phyloP scores from a whole-genome alignment of 495 filamentous ascomycete genomes.

The Friedmanniomyces endolithicus region DNA sequence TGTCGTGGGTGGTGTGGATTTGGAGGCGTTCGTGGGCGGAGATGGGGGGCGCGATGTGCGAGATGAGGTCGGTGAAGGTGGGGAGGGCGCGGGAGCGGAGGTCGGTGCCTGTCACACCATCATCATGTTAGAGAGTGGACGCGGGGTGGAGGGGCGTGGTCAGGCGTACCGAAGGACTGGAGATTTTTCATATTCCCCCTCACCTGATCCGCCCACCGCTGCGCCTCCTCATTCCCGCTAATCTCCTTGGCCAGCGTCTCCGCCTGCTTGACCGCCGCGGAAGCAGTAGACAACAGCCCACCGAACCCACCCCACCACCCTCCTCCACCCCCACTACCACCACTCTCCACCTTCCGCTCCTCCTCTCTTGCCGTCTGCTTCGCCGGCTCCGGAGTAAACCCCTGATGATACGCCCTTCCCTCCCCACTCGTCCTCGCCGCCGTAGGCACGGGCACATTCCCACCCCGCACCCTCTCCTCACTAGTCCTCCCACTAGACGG shows the following conservation, averaged over 20 bases:
- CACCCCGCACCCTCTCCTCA: conserved; percentile 42
- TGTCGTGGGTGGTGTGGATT: conserved; percentile 94
- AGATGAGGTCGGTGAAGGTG: conserved; percentile 86
- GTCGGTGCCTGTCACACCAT: conserved; percentile 56
- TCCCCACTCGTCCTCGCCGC: conserved; percentile 58
- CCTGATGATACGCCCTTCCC: conserved; percentile 53
- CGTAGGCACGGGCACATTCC: not conserved
- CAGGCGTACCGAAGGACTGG: conserved; percentile 56
- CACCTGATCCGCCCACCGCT: conserved; percentile 90
- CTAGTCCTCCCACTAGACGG: conserved; percentile 33
- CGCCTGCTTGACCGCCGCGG: conserved; percentile 83
- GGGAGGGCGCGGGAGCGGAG: conserved; percentile 79
- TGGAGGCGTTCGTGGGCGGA: conserved; percentile 94
- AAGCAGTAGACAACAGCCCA: conserved; percentile 54
- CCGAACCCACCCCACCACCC: conserved; percentile 84
- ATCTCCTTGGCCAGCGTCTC: conserved; percentile 90
- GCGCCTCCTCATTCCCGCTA: conserved; percentile 89
- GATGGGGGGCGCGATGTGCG: conserved; percentile 91
- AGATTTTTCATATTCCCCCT: conserved; percentile 80
- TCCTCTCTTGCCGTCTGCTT: conserved; percentile 23
- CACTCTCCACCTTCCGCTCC: conserved; percentile 37
- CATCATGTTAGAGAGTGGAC: too few relatives aligned
- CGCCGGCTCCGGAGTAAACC: conserved; percentile 31
- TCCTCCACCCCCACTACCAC: conserved; percentile 11
- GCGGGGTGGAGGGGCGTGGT: too few relatives aligned